A percentile compares a stretch with the other conserved stretches of the same genome.
These are phyloP conservation scores for Herpetospermum pedunculosum DNA, from an alignment of 306 rosid species.

Conservation along the genomic window DNA sequence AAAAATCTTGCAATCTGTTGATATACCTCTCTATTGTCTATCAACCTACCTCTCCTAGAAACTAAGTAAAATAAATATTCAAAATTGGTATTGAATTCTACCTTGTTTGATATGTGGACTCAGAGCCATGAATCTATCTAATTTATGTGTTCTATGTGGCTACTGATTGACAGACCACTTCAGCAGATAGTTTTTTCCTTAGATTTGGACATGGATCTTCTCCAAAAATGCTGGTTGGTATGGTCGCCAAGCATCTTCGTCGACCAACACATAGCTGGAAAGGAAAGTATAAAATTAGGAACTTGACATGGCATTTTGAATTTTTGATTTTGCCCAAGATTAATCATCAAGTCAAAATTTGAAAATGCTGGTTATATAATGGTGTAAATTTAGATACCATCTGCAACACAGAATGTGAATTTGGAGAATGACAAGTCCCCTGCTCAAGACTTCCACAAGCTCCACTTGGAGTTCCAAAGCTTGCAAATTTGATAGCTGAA, in stretches of 20 bases:
- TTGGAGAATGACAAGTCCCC: conserved; percentile 59
- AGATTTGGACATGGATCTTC: conserved; percentile 57
- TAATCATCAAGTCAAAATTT: background rate
- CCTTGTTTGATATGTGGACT: background rate
- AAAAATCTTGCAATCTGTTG: background rate
- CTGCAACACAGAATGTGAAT: conserved; percentile 36
- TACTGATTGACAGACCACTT: conserved; percentile 41
- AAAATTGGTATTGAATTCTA: background rate
- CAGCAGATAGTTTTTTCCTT: conserved; percentile 44
- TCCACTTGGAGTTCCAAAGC: conserved; percentile 77
- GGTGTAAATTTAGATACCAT: conserved; percentile 32
- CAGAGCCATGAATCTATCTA: background rate
- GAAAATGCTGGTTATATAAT: background rate
- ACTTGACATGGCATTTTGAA: background rate
- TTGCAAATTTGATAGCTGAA: conserved; percentile 61
- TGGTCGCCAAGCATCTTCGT: conserved; percentile 29
- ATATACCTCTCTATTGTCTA: background rate
- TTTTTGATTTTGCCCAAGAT: background rate
- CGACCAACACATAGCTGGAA: conserved; percentile 51
- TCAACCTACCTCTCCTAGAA: background rate
- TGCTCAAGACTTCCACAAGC: conserved; percentile 55
- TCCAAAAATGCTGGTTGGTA: conserved; percentile 40
- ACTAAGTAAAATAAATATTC: background rate
- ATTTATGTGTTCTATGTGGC: background rate
- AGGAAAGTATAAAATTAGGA: background rate